phyloP scores from a whole-genome alignment of 371 early-diverging fungal species.

The Sporodiniella umbellata region DNA sequence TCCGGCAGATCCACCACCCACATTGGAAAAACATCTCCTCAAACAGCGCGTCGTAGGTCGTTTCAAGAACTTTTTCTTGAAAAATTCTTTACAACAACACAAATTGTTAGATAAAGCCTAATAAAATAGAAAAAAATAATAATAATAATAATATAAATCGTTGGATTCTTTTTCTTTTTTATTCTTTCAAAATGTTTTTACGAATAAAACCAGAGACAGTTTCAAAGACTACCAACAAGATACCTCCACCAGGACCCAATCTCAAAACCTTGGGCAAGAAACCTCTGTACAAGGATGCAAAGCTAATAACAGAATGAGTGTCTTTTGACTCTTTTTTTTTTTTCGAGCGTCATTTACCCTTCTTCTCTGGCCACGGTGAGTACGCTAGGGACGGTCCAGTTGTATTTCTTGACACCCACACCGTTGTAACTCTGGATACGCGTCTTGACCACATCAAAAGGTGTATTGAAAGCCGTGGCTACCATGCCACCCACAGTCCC shows the following conservation, averaged over 20 bases:
- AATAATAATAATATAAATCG: too few species aligned
- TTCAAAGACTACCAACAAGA: conserved; percentile 93
- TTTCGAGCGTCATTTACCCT: conserved; percentile 52
- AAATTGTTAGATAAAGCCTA: conserved; percentile 3
- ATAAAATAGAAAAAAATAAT: too few species aligned
- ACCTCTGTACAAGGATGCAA: conserved; percentile 91
- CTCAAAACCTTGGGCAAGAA: conserved; percentile 96
- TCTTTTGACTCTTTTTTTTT: background rate
- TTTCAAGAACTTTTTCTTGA: conserved; percentile 8
- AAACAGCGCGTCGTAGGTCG: conserved; percentile 3
- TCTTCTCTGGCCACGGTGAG: conserved; percentile 89
- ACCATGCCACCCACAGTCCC: conserved; percentile 94
- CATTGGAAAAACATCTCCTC: conserved; percentile 1
- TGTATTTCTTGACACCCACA: conserved; percentile 68
- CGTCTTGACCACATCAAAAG: conserved; percentile 97
- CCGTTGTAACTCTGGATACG: conserved; percentile 87
- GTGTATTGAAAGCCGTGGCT: conserved; percentile 94
- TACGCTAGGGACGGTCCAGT: conserved; percentile 87
- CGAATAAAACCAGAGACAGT: conserved; percentile 84
- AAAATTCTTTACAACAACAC: conserved; percentile 11
- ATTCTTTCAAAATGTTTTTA: conserved; percentile 58
- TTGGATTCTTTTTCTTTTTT: conserved; percentile 3
- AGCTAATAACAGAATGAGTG: conserved; percentile 30
- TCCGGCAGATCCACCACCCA: conserved; percentile 3
- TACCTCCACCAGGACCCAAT: conserved; percentile 89